Conservation (phyloP, 768 basidiomycete genomes). For the Solioccasus polychromus region DNA sequence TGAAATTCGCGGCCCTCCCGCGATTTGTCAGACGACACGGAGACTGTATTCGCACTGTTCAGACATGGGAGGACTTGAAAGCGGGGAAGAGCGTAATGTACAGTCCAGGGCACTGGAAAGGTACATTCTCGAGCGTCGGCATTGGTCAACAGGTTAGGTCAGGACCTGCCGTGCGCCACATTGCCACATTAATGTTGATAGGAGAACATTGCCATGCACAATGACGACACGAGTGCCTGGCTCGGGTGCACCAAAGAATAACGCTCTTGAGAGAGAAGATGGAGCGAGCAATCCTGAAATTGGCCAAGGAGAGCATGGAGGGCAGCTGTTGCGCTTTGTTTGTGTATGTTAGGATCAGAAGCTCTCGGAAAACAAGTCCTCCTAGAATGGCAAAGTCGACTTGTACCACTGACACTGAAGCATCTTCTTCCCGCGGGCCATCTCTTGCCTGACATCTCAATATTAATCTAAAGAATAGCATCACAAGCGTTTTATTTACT, state of each 20-base stretch:
- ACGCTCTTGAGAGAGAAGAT: background rate
- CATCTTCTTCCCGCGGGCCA: background rate
- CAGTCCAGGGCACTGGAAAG: background rate
- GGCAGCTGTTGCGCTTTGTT: slow-evolving; percentile 15
- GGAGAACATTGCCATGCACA: slow-evolving; percentile 5
- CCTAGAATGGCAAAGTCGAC: slow-evolving; percentile 12
- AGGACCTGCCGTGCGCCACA: slow-evolving; percentile 18
- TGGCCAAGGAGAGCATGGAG: background rate
- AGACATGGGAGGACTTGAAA: background rate
- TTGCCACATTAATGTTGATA: slow-evolving; percentile 11
- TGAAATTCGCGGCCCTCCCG: slow-evolving; percentile 3
- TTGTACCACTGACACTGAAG: background rate
- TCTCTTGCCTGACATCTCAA: slow-evolving; percentile 3
- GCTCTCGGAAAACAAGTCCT: slow-evolving; percentile 20
- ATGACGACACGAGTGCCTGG: slow-evolving; percentile 22
- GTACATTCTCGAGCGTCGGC: background rate
- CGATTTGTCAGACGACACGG: background rate
- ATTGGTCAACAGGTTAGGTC: slow-evolving; percentile 1
- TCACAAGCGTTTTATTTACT: background rate
- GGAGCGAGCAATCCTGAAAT: background rate
- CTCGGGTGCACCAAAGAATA: background rate
- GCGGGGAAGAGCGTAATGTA: too few species aligned
- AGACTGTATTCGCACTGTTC: background rate
- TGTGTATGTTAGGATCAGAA: slow-evolving; percentile 30
- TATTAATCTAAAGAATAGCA: background rate